Percentiles rank a stretch among this genome's conserved stretches.
These are phyloP conservation scores for Dittrichia graveolens DNA, from an alignment of 129 eudicot species.

Conservation along the genomic window DNA sequence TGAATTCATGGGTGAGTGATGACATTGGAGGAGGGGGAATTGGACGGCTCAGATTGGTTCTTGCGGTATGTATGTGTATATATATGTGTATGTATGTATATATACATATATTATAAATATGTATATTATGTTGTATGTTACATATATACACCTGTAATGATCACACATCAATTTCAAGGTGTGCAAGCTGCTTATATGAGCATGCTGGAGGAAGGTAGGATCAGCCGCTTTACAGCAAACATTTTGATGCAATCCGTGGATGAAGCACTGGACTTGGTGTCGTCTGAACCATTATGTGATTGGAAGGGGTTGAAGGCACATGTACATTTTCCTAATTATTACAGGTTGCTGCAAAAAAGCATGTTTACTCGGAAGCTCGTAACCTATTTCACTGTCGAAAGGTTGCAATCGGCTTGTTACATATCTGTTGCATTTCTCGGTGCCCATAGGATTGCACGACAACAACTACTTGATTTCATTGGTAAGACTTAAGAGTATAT, in stretches of 20 bases:
- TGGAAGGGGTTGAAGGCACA: slow-evolving; percentile 71
- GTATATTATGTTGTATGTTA: too few species aligned
- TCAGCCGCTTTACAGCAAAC: slow-evolving; percentile 70
- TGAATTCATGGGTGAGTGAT: too few species aligned
- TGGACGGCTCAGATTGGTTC: too few species aligned
- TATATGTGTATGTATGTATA: too few species aligned
- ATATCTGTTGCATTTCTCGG: slow-evolving; percentile 93
- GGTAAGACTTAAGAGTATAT: too few species aligned
- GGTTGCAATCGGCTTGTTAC: slow-evolving; percentile 84
- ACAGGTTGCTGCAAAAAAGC: slow-evolving; percentile 66
- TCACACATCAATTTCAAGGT: too few species aligned
- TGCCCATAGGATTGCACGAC: slow-evolving; percentile 83
- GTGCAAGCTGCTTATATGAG: slow-evolving; percentile 98
- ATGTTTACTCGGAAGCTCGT: slow-evolving; percentile 64
- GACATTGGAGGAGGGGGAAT: too few species aligned
- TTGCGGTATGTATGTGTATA: too few species aligned
- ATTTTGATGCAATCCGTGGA: slow-evolving; percentile 93
- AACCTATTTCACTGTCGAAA: slow-evolving; percentile 81
- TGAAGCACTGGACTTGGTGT: slow-evolving; percentile 77
- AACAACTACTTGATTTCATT: slow-evolving; percentile 79
- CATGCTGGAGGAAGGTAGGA: slow-evolving; percentile 98
- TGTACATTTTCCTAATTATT: slow-evolving; percentile 78
- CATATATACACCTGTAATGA: too few species aligned
- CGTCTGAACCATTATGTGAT: slow-evolving; percentile 74
- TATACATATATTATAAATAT: too few species aligned